Evolutionary conservation across 169 alveolate genomes (phyloP), one percentile per base, ranked within the genome.

Genomic region (Plasmodium coatneyi): DNA sequence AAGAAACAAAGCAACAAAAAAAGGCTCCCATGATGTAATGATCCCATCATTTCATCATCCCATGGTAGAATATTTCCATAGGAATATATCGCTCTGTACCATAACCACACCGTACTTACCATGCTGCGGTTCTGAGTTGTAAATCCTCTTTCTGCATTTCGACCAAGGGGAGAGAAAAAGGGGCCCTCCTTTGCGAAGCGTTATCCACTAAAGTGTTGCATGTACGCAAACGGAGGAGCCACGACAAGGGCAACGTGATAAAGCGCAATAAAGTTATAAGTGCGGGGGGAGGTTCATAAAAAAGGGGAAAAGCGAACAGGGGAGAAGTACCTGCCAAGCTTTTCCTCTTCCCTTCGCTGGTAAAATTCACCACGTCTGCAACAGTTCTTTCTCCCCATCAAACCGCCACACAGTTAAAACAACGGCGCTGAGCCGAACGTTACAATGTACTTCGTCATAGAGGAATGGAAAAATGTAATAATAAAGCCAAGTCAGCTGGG

Each of bases 401-500:
- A 49, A 49, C 60, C 19, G 22, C 22, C 60, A 49, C 60, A 10
- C 54, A 43, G 54, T 2, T 60, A 60, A 60, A 60, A 3, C 1
- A 1, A 60, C 32, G 32, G 32, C 34, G 34, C 0, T 0, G 14
- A 66, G 76, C 76, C 76, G 36, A 66, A 22, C 30, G 36, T 39
- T 39, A 94, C 84, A 56, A 97, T 97, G 99, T 97, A 96, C 84
- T 97, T 97, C 82, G 98, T 97, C 74, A 97, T 97, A 28, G 98
- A 97, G 93, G 98, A 96, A 92, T 97, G 99, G 99, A 96, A 97
- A 95, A 96, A 96, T 80, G 97, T 97, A 34, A 96, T 95, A 74
- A 96, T 97, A 81, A 97, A 97, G 92, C 99, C 99, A 39, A 92
- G 97, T 41, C 99, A 97, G 78, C 97, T 97, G 83, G 99, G 99